Conservation (phyloP, 1,139 yeast species). For the Pichia cactophila region DNA sequence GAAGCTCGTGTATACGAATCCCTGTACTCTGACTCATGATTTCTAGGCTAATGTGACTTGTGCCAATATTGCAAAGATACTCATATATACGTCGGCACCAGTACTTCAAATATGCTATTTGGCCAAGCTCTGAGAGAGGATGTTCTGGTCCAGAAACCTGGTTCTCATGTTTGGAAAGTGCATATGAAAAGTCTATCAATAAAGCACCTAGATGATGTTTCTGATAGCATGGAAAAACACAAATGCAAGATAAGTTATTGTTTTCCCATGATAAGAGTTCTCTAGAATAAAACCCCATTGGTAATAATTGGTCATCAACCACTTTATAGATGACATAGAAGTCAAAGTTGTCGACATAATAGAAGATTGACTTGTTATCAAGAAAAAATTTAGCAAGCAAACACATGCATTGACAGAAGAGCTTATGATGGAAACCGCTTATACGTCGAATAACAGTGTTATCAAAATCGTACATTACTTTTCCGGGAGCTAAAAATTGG, state of each 20-base stretch:
- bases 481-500: constrained; percentile 49
- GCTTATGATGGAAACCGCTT: constrained; percentile 51
- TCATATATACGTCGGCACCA: constrained; percentile 56
- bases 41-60: constrained; percentile 41
- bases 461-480: constrained; percentile 57
- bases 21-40: constrained; percentile 56
- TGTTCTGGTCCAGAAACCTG: constrained; percentile 81
- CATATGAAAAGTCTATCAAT: constrained; percentile 77
- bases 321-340: constrained; percentile 65
- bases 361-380: constrained; percentile 87
- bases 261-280: constrained; percentile 78
- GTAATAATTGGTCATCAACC: constrained; percentile 32
- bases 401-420: constrained; percentile 77
- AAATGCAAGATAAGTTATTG: constrained; percentile 83
- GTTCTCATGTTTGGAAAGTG: constrained; percentile 51
- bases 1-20: constrained; percentile 61
- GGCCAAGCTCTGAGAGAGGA: constrained; percentile 81
- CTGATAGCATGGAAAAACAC: constrained; percentile 90
- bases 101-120: constrained; percentile 60
- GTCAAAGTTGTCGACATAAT: constrained; percentile 69
- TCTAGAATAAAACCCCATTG: constrained; percentile 90
- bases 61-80: constrained; percentile 55
- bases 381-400: constrained; percentile 80
- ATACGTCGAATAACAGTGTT: constrained; percentile 50
- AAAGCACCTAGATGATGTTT: constrained; percentile 69